Conservation (phyloP, 1,284 basidiomycete genomes). For the Rhodotorula sp. region DNA sequence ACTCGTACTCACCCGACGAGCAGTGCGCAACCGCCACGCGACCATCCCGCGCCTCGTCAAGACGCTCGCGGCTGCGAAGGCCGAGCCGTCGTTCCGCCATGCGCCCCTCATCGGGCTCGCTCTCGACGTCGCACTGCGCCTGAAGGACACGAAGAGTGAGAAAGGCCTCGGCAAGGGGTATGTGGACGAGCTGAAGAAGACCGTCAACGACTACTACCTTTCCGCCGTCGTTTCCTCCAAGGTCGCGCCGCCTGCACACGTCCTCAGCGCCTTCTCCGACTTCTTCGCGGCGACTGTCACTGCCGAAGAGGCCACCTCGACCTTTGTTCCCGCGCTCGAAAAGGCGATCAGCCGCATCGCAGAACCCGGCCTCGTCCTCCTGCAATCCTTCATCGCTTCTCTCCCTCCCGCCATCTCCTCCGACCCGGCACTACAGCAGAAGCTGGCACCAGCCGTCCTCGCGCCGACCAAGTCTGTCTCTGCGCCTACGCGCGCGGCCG, state of each 20-base stretch:
- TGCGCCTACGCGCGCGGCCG: conserved; percentile 61
- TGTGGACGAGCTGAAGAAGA: conserved; percentile 26
- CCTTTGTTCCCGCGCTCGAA: conserved; percentile 67
- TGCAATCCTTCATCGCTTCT: conserved; percentile 49
- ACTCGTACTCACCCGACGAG: conserved; percentile 63
- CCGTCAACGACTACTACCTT: conserved; percentile 39
- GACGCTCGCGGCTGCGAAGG: conserved; percentile 25
- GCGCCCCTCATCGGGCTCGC: conserved; percentile 44
- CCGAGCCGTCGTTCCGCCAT: conserved; percentile 32
- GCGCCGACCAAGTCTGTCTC: conserved; percentile 78
- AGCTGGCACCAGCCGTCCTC: conserved; percentile 65
- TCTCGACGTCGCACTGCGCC: conserved; percentile 46
- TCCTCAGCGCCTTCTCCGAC: conserved; percentile 51
- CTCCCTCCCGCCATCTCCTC: conserved; percentile 61
- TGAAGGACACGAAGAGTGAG: conserved; percentile 43
- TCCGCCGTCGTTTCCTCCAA: conserved; percentile 40
- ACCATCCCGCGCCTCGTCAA: conserved; percentile 26
- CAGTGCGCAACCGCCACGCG: conserved; percentile 56
- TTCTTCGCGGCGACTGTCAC: conserved; percentile 62
- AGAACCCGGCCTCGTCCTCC: conserved; percentile 63
- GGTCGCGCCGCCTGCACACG: conserved; percentile 39
- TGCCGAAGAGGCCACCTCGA: conserved; percentile 57
- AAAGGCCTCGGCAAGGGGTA: conserved; percentile 32
- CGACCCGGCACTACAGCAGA: conserved; percentile 59
- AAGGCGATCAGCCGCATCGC: conserved; percentile 64